phyloP scores from a whole-genome alignment of 768 basidiomycete genomes.

The Cystofilobasidium capitatum region DNA sequence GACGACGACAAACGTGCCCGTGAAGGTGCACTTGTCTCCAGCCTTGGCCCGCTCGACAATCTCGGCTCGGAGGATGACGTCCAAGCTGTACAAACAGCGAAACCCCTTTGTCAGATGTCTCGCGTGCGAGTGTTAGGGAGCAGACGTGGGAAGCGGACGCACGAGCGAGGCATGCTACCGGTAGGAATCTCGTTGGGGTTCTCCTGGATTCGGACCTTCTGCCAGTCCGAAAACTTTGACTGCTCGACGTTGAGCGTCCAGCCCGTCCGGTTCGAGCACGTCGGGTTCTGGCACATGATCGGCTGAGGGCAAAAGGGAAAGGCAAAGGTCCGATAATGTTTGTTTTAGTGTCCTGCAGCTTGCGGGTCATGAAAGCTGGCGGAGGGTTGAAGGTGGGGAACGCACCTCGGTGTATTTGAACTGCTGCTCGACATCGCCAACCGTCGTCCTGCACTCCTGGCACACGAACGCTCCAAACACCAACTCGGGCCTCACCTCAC shows the following conservation, averaged over 20 bases:
- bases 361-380: neutral
- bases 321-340: neutral
- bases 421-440: constrained; percentile 93
- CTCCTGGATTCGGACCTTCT: constrained; percentile 97
- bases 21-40: constrained; percentile 96
- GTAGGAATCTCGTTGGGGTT: constrained; percentile 98
- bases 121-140: neutral
- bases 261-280: constrained; percentile 75
- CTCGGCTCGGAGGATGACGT: constrained; percentile 89
- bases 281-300: constrained; percentile 82
- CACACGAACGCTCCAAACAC: constrained; percentile 89
- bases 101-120: neutral
- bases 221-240: constrained; percentile 97
- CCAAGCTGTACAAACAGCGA: constrained; percentile 50
- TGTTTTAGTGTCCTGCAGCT: neutral
- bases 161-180: constrained; percentile 84
- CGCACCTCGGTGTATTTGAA: constrained; percentile 97
- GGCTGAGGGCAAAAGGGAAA: constrained; percentile 49
- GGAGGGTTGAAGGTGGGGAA: neutral
- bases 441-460: constrained; percentile 71
- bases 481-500: constrained; percentile 91
- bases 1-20: constrained; percentile 94
- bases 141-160: constrained; percentile 26
- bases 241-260: constrained; percentile 95
- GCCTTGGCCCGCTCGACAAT: constrained; percentile 98